Conservation (phyloP, 371 early-diverging fungal species). For the Circinella minor region DNA sequence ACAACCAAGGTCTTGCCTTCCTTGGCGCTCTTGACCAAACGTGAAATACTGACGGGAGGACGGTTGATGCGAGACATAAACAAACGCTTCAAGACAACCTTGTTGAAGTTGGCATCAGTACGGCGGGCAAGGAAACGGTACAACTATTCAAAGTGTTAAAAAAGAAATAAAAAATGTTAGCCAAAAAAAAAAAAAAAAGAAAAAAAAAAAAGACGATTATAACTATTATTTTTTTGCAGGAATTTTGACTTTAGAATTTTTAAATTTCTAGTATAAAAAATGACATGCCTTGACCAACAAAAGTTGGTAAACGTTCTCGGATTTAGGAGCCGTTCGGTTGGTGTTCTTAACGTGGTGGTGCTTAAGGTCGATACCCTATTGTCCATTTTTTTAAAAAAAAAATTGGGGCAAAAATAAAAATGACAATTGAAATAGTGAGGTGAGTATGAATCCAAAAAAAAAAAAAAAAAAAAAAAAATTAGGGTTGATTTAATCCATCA, state of each 20-base stretch:
- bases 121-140: constrained; percentile 99
- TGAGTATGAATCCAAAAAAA: background rate
- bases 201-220: background rate
- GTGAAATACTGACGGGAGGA: constrained; percentile 93
- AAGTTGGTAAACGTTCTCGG: constrained; percentile 90
- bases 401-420: background rate
- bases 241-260: background rate
- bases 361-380: constrained; percentile 93
- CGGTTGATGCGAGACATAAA: constrained; percentile 98
- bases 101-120: constrained; percentile 98
- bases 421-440: background rate
- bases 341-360: constrained; percentile 94
- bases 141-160: constrained; percentile 65
- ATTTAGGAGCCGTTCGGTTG: constrained; percentile 84
- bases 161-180: too few relatives aligned
- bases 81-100: constrained; percentile 97
- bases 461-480: too few relatives aligned
- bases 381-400: background rate
- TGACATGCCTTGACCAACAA: constrained; percentile 87
- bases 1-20: constrained; percentile 87
- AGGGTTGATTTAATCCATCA: background rate
- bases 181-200: too few relatives aligned
- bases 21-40: constrained; percentile 75
- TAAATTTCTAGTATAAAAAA: background rate
- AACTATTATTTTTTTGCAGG: constrained; percentile 1